Base-by-base conservation (phyloP, 805 yeast genomes). In the Phaffomyces opuntiae region DNA sequence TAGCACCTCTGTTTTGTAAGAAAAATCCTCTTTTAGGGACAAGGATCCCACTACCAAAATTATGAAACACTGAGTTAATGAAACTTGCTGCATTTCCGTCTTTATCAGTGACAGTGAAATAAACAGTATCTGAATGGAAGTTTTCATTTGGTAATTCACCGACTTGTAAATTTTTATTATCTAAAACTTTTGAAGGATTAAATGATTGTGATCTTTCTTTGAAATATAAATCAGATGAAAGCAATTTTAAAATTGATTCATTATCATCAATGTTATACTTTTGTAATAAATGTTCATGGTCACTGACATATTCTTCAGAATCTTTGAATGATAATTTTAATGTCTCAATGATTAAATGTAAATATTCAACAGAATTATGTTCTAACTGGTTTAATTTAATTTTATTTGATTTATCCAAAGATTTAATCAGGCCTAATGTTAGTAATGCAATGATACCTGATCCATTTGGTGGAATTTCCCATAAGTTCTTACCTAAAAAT, bases 401-500 rank as follows among this genome's bases (percentile, higher is more conserved):
- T 12, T 70, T 63, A 4, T 75, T 74, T 16, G 56, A 48, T 16
- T 65, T 65, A 31, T 77, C 77, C 48, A 86, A 67, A 34, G 76
- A 75, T 52, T 72, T 73, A 50, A 86, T 73, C 38, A 82, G 68
- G 0, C 91, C 93, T 42, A 84, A 62, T 0, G 91, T 80, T 16
- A 83, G 65, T 42, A 86, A 66, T 0, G 90, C 93, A 39, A 86
- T 85, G 13, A 86, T 63, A 9, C 95, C 95, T 44, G 86, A 87
- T 5, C 91, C 87, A 61, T 81, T 85, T 13, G 95, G 95, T 11
- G 95, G 93, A 50, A 85, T 80, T 60, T 86, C 93, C 87, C 90
- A 82, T 25, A 86, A 67, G 27, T 69, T 72, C 41, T 73, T 69
- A 11, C 76, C 84, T 40, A 74, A 66, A 45, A 79, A 70, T 32